Base-by-base conservation (phyloP, 202 grass and related monocot genomes). In the Musa balbisiana region DNA sequence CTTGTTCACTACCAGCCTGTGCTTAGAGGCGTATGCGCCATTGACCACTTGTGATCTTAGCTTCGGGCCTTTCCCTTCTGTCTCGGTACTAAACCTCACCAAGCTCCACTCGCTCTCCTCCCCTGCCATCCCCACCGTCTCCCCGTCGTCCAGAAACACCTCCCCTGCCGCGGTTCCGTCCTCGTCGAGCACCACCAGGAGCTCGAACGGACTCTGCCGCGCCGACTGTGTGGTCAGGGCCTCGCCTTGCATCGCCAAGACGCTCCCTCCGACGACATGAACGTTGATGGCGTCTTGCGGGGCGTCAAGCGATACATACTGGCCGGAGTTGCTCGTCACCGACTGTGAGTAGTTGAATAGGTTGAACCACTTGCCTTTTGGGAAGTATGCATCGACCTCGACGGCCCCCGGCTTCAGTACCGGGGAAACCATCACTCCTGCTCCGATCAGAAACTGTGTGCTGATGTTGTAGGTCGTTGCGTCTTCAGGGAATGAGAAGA, bases 401-500 rank as follows among this genome's bases (percentile, higher is more conserved):
- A 76, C 84, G 1, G 76, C 76, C 2, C 78, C 79, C 0, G 55
- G 73, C 3, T 85, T 76, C n/a, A 97, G 82, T 50, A 87, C 90
- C 4, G 93, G 93, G 0, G 93, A 93, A 12, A 97, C 82, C 80
- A 97, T 89, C 60, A 97, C 80, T 55, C 80, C 84, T 10, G 53
- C 74, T 8, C 93, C 90, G 26, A 97, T 55, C 53, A 97, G 77
- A 52, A 93, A 84, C 82, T 97, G 93, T 8, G 70, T 73, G 70
- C 87, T 80, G 15, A 97, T 83, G 15, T 14, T 76, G 55, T 93
- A 93, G 1, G 93, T 91, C 10, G 20, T 8, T 3, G 9, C 75
- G 75, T 96, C 92, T 26, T 69, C 22, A 1, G 88, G 88, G 80
- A 83, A 96, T 2, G 90, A 89, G 86, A 97, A 97, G 90, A 97